Evolutionary conservation across 2,329 filamentous ascomycete genomes (phyloP), one percentile per base, ranked within the genome.

Genomic region (Trichoderma koningii): DNA sequence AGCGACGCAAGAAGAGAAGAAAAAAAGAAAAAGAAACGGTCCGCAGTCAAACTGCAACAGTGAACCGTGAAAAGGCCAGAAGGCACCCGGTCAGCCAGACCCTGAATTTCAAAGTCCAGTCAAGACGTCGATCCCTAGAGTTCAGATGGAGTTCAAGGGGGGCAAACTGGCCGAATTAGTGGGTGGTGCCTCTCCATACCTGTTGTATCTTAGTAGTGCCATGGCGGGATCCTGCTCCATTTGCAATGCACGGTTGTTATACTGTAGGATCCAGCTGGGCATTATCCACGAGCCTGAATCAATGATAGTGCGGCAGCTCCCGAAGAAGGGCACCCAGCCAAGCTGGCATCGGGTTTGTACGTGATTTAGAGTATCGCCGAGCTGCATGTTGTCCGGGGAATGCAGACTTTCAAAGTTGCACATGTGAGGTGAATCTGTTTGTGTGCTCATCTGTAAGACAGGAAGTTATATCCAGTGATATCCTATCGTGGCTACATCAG

Each of bases 261-360:
- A 23, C 15, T 19, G 3, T 7, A 55, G 21, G 14, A 26, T 6
- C 34, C 30, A 42, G 42, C 23, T 55, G 38, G 52, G 52, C 52
- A 55, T 21, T 48, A 23, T 55, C 52, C 17, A 19, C 9, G 52
- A 55, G 56, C 56, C 45, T 51, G 34, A 60, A 34, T 60, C 21
- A 21, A 30, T 60, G 42, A 42, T 60, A 51, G 45, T 9, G 56
- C 56, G 21, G 23, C 45, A 42, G 34, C 34, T n/a, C 19, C 45
- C 30, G 34, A 60, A 23, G 42, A 48, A 5, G 2, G 38, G n/a
- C 28, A 45, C 28, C 12, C 1, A 5, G 21, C 21, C 21, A 23
- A 23, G 21, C 21, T 23, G 21, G 34, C 34, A 14, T 38, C 34
- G 34, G 14, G 9, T 14, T 5, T 14, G 30, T 30, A 30, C 6